phyloP scores from a whole-genome alignment of 148 eudicot species.

The Silene latifolia region DNA sequence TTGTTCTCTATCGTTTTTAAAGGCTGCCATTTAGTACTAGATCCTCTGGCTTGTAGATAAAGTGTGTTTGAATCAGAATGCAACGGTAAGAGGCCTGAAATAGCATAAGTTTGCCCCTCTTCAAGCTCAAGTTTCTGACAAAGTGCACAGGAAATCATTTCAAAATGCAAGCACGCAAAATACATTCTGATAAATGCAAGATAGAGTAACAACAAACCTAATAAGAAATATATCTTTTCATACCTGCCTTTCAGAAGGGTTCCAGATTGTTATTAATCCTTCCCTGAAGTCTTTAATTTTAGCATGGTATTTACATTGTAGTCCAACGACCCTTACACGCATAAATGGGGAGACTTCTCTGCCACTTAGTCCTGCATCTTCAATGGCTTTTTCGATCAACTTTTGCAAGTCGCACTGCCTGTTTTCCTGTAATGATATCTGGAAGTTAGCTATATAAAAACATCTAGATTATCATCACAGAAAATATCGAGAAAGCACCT shows the following conservation, averaged over 20 bases:
- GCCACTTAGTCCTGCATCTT: constrained; percentile 61
- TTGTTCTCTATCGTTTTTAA: constrained; percentile 43
- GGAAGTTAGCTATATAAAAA: constrained; percentile 5
- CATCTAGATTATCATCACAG: constrained; percentile 12
- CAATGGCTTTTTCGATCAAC: constrained; percentile 68
- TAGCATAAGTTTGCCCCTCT: constrained; percentile 78
- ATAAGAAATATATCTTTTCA: background rate
- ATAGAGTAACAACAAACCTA: constrained; percentile 9
- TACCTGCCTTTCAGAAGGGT: constrained; percentile 84
- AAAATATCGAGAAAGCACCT: constrained; percentile 41
- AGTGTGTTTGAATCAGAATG: constrained; percentile 54
- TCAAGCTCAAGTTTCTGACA: constrained; percentile 59
- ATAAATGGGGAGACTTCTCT: constrained; percentile 85
- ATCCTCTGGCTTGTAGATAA: constrained; percentile 77
- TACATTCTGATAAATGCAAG: constrained; percentile 1
- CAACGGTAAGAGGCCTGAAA: constrained; percentile 65
- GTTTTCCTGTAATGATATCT: constrained; percentile 42
- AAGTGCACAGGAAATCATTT: constrained; percentile 5
- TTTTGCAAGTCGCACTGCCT: constrained; percentile 62
- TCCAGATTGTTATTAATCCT: constrained; percentile 92
- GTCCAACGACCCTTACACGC: constrained; percentile 79
- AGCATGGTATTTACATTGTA: constrained; percentile 31
- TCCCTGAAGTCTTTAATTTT: constrained; percentile 29
- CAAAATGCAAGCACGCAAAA: constrained; percentile 7
- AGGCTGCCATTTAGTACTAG: constrained; percentile 64